These are phyloP conservation scores for Aspergillus sp. DNA, from an alignment of 2,329 filamentous ascomycete species.

Conservation along the genomic window DNA sequence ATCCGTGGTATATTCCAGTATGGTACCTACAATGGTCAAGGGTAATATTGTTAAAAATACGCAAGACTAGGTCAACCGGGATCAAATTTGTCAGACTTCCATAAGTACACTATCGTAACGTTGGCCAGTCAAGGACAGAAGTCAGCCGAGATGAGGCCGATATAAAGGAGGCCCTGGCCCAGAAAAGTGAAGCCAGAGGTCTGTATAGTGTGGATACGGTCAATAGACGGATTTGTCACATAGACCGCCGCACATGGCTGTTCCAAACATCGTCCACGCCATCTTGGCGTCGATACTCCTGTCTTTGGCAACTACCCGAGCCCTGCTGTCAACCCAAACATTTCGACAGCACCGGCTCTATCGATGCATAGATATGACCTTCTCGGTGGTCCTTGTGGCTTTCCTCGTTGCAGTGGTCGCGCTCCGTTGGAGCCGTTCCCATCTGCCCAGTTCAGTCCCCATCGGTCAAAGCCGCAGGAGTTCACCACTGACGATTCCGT, in stretches of 20 bases:
- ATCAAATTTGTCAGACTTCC: no score
- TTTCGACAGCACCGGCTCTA: constrained; percentile 3
- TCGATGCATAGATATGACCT: background rate
- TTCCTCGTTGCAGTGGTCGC: no score
- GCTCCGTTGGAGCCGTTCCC: no score
- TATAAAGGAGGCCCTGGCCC: background rate
- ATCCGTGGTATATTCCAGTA: no score
- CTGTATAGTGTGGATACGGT: background rate
- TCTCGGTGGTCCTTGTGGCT: no score
- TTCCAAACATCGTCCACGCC: background rate
- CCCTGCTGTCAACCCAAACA: constrained; percentile 2
- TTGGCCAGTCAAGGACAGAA: background rate
- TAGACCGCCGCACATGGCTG: background rate
- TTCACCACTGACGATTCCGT: no score
- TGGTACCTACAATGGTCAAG: no score
- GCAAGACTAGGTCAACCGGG: no score
- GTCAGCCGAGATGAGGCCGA: background rate
- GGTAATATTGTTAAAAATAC: no score
- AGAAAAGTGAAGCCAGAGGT: background rate
- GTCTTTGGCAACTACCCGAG: constrained; percentile 4
- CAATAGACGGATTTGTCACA: constrained; percentile 1
- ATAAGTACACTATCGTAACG: no score
- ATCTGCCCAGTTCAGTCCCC: no score
- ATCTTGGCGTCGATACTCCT: constrained; percentile 3
- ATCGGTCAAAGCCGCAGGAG: no score